Evolutionary conservation across 2,329 filamentous ascomycete genomes (phyloP), one percentile per base, ranked within the genome.

Genomic region (Fusarium sp.): DNA sequence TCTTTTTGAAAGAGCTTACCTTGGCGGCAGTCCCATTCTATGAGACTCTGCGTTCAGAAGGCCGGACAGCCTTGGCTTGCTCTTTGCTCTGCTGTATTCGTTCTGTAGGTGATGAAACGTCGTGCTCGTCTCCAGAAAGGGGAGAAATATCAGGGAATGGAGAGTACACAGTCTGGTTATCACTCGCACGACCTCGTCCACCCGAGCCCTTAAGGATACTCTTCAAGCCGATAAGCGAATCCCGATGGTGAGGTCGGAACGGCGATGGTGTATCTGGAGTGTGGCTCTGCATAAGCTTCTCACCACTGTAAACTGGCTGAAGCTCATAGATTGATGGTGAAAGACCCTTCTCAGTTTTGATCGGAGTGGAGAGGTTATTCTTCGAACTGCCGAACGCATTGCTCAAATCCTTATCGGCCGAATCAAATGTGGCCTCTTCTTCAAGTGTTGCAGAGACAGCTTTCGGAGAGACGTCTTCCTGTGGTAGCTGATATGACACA

Each of bases 191-290:
- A 23, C 28, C 21, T 30, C 21, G 53, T 13, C 40, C 53, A 11
- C 42, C 37, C 32, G 69, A 43, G 15, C 46, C 35, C 42, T 73
- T 78, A 4, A 78, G 62, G 32, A 78, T 78, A 12, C 75, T 52
- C 52, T 61, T 78, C 25, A 77, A 44, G n/a, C 74, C 71, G 13
- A 75, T 16, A 2, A 72, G 47, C 13, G 62, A 47, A 18, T 69
- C 59, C 9, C 74, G 67, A 47, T 78, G 75, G 47, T 65, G 74
- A 19, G 72, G 76, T 30, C 60, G 61, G 57, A 73, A 78, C 6
- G 56, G 57, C 11, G 54, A 42, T 19, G 65, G 62, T 11, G 62
- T 67, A 12, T 38, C 58, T 16, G 57, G 64, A 33, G 47, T 58
- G 23, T 58, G 59, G 5, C 9, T 50, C 25, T 42, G 19, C 30